Conservation (phyloP, 306 rosid genomes). For the Prunus persica region DNA sequence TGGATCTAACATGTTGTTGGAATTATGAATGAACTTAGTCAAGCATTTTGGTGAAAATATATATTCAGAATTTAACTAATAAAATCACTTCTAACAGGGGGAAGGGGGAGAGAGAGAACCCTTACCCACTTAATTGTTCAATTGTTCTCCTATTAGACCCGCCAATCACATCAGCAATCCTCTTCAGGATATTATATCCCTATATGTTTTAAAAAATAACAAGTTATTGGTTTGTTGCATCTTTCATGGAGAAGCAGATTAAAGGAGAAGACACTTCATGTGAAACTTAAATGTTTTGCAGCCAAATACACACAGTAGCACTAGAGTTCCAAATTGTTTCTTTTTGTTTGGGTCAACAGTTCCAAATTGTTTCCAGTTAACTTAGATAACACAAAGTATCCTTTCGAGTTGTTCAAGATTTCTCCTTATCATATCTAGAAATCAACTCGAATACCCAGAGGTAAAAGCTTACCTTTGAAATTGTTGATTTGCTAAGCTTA, state of each 20-base stretch:
- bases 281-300: slow-evolving; percentile 19
- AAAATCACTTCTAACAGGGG: neutral
- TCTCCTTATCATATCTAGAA: too few relatives aligned
- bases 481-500: slow-evolving; percentile 90
- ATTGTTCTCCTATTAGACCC: slow-evolving; percentile 44
- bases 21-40: slow-evolving; percentile 2
- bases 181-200: slow-evolving; percentile 81
- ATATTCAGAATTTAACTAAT: neutral
- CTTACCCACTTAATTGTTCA: slow-evolving; percentile 90
- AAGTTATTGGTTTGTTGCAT: slow-evolving; percentile 10
- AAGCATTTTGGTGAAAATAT: slow-evolving; percentile 10
- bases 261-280: slow-evolving; percentile 19
- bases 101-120: slow-evolving; percentile 1
- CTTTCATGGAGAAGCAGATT: slow-evolving; percentile 5
- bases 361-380: neutral
- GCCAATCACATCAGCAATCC: slow-evolving; percentile 78
- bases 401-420: neutral
- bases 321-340: neutral
- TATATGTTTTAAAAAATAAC: slow-evolving; percentile 22
- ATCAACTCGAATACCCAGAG: neutral
- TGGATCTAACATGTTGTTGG: neutral
- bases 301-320: neutral
- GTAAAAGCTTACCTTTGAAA: slow-evolving; percentile 59
- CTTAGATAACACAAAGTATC: neutral
- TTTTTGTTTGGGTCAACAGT: neutral